A percentile compares a stretch with the other conserved stretches of the same genome.
Evolutionary conservation across 2,329 filamentous ascomycete species (phyloP).

Genomic region (Macrophomina pseudophaseolina): DNA sequence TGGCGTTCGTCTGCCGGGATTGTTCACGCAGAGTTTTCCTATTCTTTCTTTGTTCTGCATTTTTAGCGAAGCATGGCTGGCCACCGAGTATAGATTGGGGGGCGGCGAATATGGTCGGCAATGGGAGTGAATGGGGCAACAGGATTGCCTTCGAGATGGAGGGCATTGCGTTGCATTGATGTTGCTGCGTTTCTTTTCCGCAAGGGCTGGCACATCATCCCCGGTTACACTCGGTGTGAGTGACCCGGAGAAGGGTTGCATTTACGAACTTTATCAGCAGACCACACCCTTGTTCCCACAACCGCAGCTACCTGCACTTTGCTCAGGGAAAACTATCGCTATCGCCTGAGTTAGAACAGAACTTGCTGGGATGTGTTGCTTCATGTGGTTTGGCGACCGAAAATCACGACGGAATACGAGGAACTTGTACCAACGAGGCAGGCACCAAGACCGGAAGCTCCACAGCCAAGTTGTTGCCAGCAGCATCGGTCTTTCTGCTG

Average conservation of each 20-base stretch:
- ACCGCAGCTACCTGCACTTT: neutral
- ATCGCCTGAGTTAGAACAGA: neutral
- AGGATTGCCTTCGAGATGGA: too few relatives aligned
- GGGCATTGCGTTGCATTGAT: too few relatives aligned
- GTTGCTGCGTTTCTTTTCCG: too few relatives aligned
- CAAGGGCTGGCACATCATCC: too few relatives aligned
- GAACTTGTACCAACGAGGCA: slow-evolving; percentile 12
- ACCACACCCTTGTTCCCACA: too few relatives aligned
- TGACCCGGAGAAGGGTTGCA: too few relatives aligned
- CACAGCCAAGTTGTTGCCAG: neutral
- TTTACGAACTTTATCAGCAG: too few relatives aligned
- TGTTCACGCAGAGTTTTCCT: neutral
- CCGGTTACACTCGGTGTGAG: too few relatives aligned
- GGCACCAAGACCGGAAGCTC: neutral
- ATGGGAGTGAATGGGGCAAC: too few relatives aligned
- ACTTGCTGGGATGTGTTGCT: neutral
- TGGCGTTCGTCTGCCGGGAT: neutral
- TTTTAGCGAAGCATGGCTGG: too few relatives aligned
- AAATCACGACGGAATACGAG: slow-evolving; percentile 6
- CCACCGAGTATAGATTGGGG: too few relatives aligned
- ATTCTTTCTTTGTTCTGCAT: neutral
- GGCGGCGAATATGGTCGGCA: too few relatives aligned
- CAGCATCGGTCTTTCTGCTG: neutral
- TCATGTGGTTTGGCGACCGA: neutral
- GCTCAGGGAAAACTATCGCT: neutral